phyloP scores from a whole-genome alignment of 1,139 yeast genomes.

The Hyphopichia burtonii region DNA sequence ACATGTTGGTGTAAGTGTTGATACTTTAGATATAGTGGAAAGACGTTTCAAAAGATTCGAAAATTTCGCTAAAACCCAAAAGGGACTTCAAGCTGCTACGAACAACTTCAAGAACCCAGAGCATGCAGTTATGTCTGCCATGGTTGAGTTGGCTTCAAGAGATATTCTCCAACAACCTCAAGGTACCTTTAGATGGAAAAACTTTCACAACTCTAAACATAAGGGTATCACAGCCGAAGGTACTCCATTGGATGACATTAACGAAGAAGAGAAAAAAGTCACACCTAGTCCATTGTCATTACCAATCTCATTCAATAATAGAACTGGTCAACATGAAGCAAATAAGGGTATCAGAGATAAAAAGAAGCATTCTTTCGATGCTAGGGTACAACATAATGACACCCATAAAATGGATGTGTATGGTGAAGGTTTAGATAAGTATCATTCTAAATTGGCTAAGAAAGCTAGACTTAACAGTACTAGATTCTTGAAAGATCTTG shows the following conservation, averaged over 20 bases:
- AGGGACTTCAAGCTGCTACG: slow-evolving; percentile 47
- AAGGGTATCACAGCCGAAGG: slow-evolving; percentile 17
- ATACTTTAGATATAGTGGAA: slow-evolving; percentile 80
- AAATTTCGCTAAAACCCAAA: slow-evolving; percentile 46
- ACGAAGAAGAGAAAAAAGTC: slow-evolving; percentile 26
- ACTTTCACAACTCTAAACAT: slow-evolving; percentile 23
- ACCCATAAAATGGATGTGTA: slow-evolving; percentile 69
- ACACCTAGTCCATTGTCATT: slow-evolving; percentile 36
- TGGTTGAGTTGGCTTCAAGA: slow-evolving; percentile 72
- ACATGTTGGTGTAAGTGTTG: slow-evolving; percentile 92
- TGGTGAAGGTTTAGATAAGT: slow-evolving; percentile 72
- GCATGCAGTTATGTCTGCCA: slow-evolving; percentile 50
- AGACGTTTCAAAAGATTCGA: slow-evolving; percentile 66
- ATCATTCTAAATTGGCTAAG: slow-evolving; percentile 43
- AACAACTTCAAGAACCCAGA: slow-evolving; percentile 34
- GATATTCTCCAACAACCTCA: slow-evolving; percentile 51
- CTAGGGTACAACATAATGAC: slow-evolving; percentile 69
- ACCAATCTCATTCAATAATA: slow-evolving; percentile 75
- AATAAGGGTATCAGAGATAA: slow-evolving; percentile 82
- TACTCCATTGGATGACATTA: slow-evolving; percentile 25
- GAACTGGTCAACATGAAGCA: slow-evolving; percentile 75
- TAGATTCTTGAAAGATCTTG: slow-evolving; percentile 54
- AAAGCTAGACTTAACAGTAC: slow-evolving; percentile 55
- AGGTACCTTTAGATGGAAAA: slow-evolving; percentile 53
- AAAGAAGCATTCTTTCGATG: slow-evolving; percentile 77